Percentiles rank a stretch among this genome's conserved stretches.
phyloP scores from a whole-genome alignment of 2,329 filamentous ascomycete genomes.

The Sclerotinia minor region DNA sequence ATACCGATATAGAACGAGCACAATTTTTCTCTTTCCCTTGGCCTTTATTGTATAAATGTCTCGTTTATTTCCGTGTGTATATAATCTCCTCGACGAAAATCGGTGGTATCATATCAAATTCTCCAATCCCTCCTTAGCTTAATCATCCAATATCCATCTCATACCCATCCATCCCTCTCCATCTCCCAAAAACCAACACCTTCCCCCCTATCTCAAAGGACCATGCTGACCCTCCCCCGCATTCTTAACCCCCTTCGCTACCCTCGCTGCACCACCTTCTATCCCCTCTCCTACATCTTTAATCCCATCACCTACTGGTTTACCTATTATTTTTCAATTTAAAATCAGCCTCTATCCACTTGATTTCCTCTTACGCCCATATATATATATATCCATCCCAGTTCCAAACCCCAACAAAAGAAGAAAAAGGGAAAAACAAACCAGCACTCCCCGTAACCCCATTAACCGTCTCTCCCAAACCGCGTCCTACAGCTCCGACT shows the following conservation, averaged over 20 bases:
- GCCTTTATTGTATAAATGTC: too few species aligned
- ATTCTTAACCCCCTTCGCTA: slow-evolving; percentile 34
- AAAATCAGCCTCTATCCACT: too few species aligned
- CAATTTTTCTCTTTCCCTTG: too few species aligned
- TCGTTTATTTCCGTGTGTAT: too few species aligned
- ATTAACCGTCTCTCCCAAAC: slow-evolving; percentile 35
- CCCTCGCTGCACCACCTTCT: slow-evolving; percentile 32
- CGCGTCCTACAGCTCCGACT: slow-evolving; percentile 34
- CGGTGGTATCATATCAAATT: too few species aligned
- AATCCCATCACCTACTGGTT: slow-evolving; percentile 35
- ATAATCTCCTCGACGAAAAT: too few species aligned
- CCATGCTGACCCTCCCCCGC: slow-evolving; percentile 34
- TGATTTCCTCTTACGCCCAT: too few species aligned
- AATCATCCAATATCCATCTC: too few species aligned
- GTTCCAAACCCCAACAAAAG: too few species aligned
- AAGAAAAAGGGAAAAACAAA: not conserved
- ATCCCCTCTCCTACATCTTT: slow-evolving; percentile 34
- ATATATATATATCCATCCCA: too few species aligned
- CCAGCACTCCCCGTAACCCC: slow-evolving; percentile 31
- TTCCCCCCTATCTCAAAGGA: slow-evolving; percentile 16
- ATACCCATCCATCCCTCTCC: not conserved
- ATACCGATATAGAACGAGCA: too few species aligned
- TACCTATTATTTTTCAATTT: slow-evolving; percentile 26
- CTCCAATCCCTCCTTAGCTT: too few species aligned
- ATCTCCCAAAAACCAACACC: not conserved